Conservation (phyloP, 495 filamentous ascomycete species). For the Ascodesmis nigricans region DNA sequence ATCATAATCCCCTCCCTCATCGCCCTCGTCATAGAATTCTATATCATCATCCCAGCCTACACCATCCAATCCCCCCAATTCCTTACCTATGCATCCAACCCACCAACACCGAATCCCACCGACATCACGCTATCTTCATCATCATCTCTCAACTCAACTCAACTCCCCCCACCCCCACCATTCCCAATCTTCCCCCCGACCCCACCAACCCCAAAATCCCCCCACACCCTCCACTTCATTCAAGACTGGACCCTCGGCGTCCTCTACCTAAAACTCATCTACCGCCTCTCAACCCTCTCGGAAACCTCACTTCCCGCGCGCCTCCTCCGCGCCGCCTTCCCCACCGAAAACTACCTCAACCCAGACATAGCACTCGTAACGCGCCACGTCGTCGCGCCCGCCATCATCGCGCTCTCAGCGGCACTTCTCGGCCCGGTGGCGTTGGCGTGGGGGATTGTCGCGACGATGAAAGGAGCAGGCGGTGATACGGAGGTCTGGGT, state of each 20-base stretch:
- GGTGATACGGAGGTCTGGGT: constrained; percentile 1
- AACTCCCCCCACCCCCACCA: no score
- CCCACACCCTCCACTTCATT: constrained; percentile 58
- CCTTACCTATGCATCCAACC: no score
- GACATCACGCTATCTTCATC: no score
- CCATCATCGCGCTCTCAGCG: constrained; percentile 31
- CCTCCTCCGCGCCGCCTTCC: constrained; percentile 51
- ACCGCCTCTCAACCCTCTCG: constrained; percentile 40
- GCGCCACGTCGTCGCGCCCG: constrained; percentile 57
- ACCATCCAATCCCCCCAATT: no score
- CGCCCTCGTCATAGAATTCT: constrained; percentile 65
- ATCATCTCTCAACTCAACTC: no score
- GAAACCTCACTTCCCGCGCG: constrained; percentile 44
- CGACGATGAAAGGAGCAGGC: background rate
- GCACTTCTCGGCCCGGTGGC: constrained; percentile 38
- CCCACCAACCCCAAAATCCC: no score
- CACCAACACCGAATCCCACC: no score
- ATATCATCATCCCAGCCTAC: constrained; percentile 70
- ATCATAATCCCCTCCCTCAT: constrained; percentile 66
- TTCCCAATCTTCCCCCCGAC: no score
- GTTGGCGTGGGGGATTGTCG: constrained; percentile 27
- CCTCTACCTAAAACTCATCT: constrained; percentile 72
- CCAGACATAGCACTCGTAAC: constrained; percentile 63
- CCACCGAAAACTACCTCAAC: constrained; percentile 57
- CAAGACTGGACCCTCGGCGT: constrained; percentile 89